Evolutionary conservation across 2,329 filamentous ascomycete genomes (phyloP).

Genomic region (Cladosporium sp.): DNA sequence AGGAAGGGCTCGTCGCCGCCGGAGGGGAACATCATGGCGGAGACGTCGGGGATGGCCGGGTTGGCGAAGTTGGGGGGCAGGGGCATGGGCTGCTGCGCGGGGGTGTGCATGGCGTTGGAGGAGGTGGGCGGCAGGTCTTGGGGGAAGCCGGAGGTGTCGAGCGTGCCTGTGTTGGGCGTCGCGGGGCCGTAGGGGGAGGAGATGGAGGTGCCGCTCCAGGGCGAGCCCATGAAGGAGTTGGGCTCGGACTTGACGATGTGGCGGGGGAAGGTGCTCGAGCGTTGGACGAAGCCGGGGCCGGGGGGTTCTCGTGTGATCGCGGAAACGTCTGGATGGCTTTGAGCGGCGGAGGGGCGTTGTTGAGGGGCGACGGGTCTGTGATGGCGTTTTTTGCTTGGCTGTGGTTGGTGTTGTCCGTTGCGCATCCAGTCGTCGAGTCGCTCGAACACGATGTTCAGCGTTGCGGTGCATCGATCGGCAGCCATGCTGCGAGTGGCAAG

Average conservation of each 20-base stretch:
- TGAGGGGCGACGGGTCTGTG: neutral
- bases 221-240: conserved; percentile 5
- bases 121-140: conserved; percentile 14
- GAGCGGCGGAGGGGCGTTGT: neutral
- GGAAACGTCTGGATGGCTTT: conserved; percentile 26
- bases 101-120: neutral
- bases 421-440: conserved; percentile 60
- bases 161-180: conserved; percentile 19
- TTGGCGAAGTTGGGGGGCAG: conserved; percentile 29
- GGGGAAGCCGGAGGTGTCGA: conserved; percentile 14
- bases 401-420: conserved; percentile 37
- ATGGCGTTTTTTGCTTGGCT: conserved; percentile 45
- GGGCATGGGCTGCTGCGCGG: conserved; percentile 8
- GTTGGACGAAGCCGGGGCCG: conserved; percentile 12
- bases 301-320: conserved; percentile 5
- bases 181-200: conserved; percentile 22
- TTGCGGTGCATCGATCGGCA: conserved; percentile 75
- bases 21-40: conserved; percentile 74
- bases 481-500: conserved; percentile 80
- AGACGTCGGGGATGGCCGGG: conserved; percentile 58
- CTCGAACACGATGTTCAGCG: conserved; percentile 75
- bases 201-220: conserved; percentile 8
- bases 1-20: conserved; percentile 64
- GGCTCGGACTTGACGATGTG: conserved; percentile 12
- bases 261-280: conserved; percentile 25